phyloP scores from a whole-genome alignment of 2,329 filamentous ascomycete species.

The Claviceps pazoutovae region DNA sequence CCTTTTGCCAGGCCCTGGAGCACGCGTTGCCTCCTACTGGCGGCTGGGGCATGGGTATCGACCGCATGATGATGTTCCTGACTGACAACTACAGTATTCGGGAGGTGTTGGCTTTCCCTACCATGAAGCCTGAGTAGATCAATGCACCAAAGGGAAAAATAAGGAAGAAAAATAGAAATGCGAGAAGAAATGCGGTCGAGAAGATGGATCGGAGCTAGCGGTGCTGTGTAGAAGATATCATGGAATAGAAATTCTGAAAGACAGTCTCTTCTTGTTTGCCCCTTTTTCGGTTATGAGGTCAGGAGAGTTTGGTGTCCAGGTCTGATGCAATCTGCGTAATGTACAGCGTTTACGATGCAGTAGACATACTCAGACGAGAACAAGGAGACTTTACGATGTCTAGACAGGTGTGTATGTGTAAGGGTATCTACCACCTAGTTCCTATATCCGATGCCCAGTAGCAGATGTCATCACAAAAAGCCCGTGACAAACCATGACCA shows the following conservation, averaged over 20 bases:
- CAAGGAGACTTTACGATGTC: neutral
- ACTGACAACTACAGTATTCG: constrained; percentile 90
- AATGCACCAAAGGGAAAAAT: constrained; percentile 11
- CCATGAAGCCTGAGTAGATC: constrained; percentile 61
- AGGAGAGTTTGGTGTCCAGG: too few relatives aligned
- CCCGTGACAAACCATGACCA: too few relatives aligned
- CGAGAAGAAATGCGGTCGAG: neutral
- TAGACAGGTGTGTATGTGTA: neutral
- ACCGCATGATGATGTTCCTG: constrained; percentile 89
- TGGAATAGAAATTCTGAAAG: too few relatives aligned
- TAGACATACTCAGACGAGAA: neutral
- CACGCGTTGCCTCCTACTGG: constrained; percentile 86
- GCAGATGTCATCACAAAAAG: too few relatives aligned
- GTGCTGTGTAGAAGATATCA: too few relatives aligned
- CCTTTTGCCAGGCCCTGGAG: constrained; percentile 80
- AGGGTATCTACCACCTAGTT: constrained; percentile 8
- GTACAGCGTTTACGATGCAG: too few relatives aligned
- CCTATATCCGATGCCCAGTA: neutral
- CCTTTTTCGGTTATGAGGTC: too few relatives aligned
- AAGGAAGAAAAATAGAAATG: neutral
- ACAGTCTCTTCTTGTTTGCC: too few relatives aligned
- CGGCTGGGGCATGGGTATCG: constrained; percentile 93
- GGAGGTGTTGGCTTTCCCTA: constrained; percentile 91
- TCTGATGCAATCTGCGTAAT: too few relatives aligned
- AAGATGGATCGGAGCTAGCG: too few relatives aligned